Evolutionary conservation across 1,284 basidiomycete genomes (phyloP).

Genomic region (Exobasidium rhododendri): DNA sequence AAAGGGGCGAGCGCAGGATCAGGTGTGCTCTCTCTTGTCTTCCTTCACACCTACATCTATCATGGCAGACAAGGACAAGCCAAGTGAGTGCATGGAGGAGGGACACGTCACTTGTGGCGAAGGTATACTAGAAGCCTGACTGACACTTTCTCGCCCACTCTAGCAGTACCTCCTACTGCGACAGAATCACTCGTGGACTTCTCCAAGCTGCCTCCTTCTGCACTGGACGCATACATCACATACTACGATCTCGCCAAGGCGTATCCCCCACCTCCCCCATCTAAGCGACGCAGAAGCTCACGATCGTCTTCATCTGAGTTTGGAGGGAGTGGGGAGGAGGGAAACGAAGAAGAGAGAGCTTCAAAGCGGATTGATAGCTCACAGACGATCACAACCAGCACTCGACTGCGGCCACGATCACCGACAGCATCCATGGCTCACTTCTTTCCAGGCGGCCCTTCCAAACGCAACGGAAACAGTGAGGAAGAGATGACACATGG

Average conservation of each 20-base stretch:
- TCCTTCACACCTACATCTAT: neutral
- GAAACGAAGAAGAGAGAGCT: neutral
- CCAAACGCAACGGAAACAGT: constrained; percentile 13
- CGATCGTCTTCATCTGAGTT: neutral
- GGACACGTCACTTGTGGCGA: neutral
- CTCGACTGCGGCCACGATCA: constrained; percentile 15
- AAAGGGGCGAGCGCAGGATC: too few species aligned
- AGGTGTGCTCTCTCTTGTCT: too few species aligned
- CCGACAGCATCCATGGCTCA: constrained; percentile 21
- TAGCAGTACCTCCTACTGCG: neutral
- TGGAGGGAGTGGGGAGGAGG: neutral
- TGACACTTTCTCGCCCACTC: neutral
- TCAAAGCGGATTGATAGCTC: neutral
- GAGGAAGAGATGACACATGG: constrained; percentile 17
- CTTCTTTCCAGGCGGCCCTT: constrained; percentile 17
- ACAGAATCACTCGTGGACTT: constrained; percentile 37
- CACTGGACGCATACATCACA: constrained; percentile 36
- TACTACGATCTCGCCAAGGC: constrained; percentile 36
- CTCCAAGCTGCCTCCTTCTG: constrained; percentile 29
- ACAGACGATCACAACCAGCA: constrained; percentile 5
- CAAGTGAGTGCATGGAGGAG: neutral
- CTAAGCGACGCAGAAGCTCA: neutral
- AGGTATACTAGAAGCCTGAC: neutral
- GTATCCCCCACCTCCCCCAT: constrained; percentile 26
- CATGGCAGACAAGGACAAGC: constrained; percentile 14